These are phyloP conservation scores for Xylaria sp. DNA, from an alignment of 2,329 filamentous ascomycete species.

Conservation along the genomic window DNA sequence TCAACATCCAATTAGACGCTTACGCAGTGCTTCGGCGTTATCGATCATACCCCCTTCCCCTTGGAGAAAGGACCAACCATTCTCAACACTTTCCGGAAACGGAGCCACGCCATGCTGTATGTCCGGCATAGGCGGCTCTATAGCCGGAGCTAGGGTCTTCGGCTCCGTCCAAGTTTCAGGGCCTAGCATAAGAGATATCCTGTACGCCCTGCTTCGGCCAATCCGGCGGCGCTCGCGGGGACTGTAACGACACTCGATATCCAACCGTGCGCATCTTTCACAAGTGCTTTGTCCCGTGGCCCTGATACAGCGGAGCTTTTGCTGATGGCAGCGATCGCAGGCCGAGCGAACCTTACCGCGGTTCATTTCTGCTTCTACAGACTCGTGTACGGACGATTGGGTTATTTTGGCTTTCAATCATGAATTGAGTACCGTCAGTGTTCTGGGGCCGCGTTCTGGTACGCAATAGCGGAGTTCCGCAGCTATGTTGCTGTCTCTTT, in stretches of 20 bases:
- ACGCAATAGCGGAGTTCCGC: too few relatives aligned
- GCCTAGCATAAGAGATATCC: background rate
- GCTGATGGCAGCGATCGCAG: conserved; percentile 22
- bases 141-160: conserved; percentile 5
- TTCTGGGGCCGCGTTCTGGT: too few relatives aligned
- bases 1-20: background rate
- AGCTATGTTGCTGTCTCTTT: background rate
- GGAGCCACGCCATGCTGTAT: background rate
- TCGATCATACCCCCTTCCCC: background rate
- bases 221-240: conserved; percentile 8
- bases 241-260: conserved; percentile 11
- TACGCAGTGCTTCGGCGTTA: conserved; percentile 4
- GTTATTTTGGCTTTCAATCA: background rate
- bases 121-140: background rate
- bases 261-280: conserved; percentile 10
- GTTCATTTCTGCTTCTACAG: background rate
- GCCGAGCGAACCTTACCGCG: conserved; percentile 14
- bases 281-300: background rate
- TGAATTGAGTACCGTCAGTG: background rate
- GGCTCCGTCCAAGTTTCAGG: background rate
- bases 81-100: background rate
- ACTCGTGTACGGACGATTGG: background rate
- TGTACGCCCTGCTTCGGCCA: background rate
- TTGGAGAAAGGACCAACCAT: background rate
- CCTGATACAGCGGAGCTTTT: conserved; percentile 24